Conservation (phyloP, 169 alveolate genomes). For the Plasmodium gallinaceum region DNA sequence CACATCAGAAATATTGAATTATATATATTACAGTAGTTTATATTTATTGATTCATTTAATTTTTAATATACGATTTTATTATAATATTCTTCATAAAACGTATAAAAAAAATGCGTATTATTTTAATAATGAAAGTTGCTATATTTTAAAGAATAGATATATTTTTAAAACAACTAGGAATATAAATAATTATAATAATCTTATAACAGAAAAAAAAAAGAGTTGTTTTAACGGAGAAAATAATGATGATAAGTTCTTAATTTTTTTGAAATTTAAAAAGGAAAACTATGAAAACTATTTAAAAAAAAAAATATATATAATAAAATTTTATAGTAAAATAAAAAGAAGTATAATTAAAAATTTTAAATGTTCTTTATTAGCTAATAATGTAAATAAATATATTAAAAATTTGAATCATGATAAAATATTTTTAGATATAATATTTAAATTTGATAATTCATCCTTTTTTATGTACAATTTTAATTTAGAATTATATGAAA, state of each 20-base stretch:
- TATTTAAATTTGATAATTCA: slow-evolving; percentile 45
- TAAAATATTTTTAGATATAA: slow-evolving; percentile 12
- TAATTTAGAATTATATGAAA: no score
- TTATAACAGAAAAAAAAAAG: neutral
- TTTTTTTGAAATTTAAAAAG: neutral
- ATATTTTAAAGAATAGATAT: neutral
- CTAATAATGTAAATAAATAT: slow-evolving; percentile 27
- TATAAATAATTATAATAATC: neutral
- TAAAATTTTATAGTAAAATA: slow-evolving; percentile 36
- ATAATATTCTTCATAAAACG: slow-evolving; percentile 21
- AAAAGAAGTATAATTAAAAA: slow-evolving; percentile 27
- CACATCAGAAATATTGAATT: slow-evolving; percentile 63
- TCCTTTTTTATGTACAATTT: slow-evolving; percentile 22
- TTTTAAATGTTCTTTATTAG: slow-evolving; percentile 5
- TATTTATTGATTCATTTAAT: slow-evolving; percentile 47
- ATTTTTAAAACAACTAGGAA: neutral
- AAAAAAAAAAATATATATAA: slow-evolving; percentile 37
- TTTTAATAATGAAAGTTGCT: neutral
- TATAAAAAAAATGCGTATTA: slow-evolving; percentile 26
- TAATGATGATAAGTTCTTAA: neutral
- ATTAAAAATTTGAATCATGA: slow-evolving; percentile 22
- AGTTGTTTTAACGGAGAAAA: neutral
- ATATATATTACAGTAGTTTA: slow-evolving; percentile 47
- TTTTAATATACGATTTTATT: slow-evolving; percentile 38
- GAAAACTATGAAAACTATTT: slow-evolving; percentile 1